Base-by-base conservation (phyloP, 2,329 filamentous ascomycete species). In the Sporothrix globosa region DNA sequence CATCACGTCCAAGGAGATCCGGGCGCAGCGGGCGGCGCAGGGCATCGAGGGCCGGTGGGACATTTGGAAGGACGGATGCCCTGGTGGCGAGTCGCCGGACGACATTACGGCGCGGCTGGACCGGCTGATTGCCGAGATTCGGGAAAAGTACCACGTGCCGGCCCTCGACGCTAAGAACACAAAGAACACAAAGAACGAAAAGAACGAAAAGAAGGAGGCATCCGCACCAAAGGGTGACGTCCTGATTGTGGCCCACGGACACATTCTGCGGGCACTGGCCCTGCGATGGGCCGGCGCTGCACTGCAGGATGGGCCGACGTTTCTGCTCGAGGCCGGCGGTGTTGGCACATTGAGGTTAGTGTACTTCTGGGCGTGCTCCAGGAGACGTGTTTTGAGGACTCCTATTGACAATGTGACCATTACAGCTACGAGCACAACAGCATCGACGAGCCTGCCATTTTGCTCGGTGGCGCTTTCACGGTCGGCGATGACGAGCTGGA, bases 21-120 rank as follows among this genome's bases (percentile, higher is more conserved):
- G 86, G 67, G 83, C 84, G 68, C 76, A 82, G 74, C 86, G 86
- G 67, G 83, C 81, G 72, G 82, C 85, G 75, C 82, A 87, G 71
- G 91, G 91, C 9, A 81, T 86, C 24, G 74, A 82, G 53, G 84
- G 82, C 4, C 79, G 81, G 30, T 96, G 92, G 92, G 91, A 96
- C 81, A 96, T 97, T 74, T 97, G 93, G 93, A 84, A 83, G n/a
- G 92, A 96, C 77, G 93, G 93, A 0, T 97, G 93, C 80, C 91
- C 90, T 1, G 91, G 90, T 3, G 93, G 93, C 78, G 93, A 97
- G 90, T 92, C 80, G 58, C 92, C 94, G 0, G 82, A 88, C 53
- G 87, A 97, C 70, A 86, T 97, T 53, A 91, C 90, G 0, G 79
- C 82, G 44, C 86, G 94, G 0, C 82, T 97, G 0, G 93, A 97